phyloP scores from a whole-genome alignment of 495 filamentous ascomycete species.

The Xylaria sp. region DNA sequence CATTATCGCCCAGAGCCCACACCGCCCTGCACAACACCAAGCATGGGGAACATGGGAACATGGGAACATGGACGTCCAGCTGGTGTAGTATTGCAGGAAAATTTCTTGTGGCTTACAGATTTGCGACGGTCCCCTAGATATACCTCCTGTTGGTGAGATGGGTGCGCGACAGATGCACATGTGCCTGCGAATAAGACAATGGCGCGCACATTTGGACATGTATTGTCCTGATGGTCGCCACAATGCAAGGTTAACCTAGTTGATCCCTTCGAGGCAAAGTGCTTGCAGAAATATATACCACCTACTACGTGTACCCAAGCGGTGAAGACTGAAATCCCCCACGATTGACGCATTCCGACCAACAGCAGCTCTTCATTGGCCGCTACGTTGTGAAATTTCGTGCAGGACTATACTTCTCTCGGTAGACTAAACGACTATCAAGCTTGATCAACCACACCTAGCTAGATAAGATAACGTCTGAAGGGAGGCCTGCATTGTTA shows the following conservation, averaged over 20 bases:
- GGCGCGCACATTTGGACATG: slow-evolving; percentile 5
- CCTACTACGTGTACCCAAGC: too few relatives aligned
- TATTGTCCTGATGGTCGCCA: neutral
- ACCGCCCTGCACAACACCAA: slow-evolving; percentile 1
- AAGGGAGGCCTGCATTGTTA: neutral
- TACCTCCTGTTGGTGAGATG: neutral
- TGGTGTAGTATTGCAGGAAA: neutral
- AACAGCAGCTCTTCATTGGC: too few relatives aligned
- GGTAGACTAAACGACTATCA: slow-evolving; percentile 18
- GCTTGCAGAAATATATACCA: slow-evolving; percentile 12
- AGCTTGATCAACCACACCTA: slow-evolving; percentile 14
- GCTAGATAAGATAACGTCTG: slow-evolving; percentile 9
- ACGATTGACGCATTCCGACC: too few relatives aligned
- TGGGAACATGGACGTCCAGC: slow-evolving; percentile 4
- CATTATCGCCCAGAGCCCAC: slow-evolving; percentile 10
- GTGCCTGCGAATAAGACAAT: slow-evolving; percentile 17
- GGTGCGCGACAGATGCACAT: slow-evolving; percentile 7
- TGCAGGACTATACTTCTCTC: slow-evolving; percentile 3
- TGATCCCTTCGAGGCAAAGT: slow-evolving; percentile 7
- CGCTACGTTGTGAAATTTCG: too few relatives aligned
- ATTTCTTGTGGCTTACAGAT: slow-evolving; percentile 6
- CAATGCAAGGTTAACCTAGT: slow-evolving; percentile 8
- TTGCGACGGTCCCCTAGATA: neutral
- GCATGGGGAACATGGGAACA: neutral
- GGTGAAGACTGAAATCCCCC: slow-evolving; percentile 2